Evolutionary conservation across 371 early-diverging fungal genomes (phyloP), one percentile per base, ranked within the genome.

Genomic region (Saksenaea vasiformis): DNA sequence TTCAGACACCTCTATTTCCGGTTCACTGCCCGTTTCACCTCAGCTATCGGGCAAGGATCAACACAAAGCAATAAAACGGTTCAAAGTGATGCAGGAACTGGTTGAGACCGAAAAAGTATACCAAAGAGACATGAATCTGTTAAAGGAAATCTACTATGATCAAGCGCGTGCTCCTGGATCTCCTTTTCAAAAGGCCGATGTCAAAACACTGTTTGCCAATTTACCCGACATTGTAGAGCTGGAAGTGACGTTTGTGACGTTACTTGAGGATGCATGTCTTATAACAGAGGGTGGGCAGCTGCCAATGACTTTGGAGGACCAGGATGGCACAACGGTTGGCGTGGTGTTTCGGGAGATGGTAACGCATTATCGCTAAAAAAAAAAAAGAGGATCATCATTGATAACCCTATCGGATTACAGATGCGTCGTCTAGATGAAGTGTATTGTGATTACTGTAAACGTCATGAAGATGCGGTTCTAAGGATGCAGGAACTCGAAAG

Each of bases 371-470:
- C n/a, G n/a, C n/a, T n/a, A n/a, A n/a, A n/a, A n/a, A n/a, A n/a
- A n/a, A n/a, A n/a, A n/a, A n/a, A n/a, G n/a, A n/a, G n/a, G n/a
- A n/a, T n/a, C n/a, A n/a, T n/a, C n/a, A n/a, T n/a, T n/a, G n/a
- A n/a, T n/a, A n/a, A n/a, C n/a, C 31, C 7, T 31, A 2, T 31
- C 7, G 44, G 14, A 31, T 2, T 53, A 53, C 71, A 80, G 85
- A 83, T 74, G 64, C 61, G 70, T 9, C 75, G 72, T 31, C 81
- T 91, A 24, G 86, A 87, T 56, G 73, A 73, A 10, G 76, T 86
- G 5, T 93, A 90, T 63, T 80, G 85, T 27, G 87, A 87, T 26
- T 93, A 91, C 66, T 91, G 91, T 70, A 90, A 90, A 70, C 78
- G 87, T 41, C 89, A 90, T 61, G 91, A 93, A 65, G 82, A 83